Base-by-base conservation (phyloP, 176 grass and related monocot species). In the Phoenix dactylifera region DNA sequence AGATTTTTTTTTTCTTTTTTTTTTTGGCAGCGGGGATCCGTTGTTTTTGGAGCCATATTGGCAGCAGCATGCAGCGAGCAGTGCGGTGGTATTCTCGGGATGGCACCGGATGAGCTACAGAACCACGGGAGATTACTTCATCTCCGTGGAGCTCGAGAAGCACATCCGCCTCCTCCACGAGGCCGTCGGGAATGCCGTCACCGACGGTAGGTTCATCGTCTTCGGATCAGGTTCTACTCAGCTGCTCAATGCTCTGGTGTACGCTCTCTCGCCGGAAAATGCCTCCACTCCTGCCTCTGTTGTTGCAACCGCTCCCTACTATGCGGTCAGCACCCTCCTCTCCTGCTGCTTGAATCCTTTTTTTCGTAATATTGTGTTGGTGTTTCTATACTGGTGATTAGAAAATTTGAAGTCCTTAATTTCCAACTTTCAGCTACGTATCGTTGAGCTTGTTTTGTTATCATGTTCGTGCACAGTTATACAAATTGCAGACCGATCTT, bases 21-120 rank as follows among this genome's bases (percentile, higher is more conserved):
- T 35, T 7, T 1, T 1, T 7, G 30, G 50, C 70, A 90, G 90
- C 20, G 83, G 74, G 16, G 61, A 87, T 80, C 86, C 83, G 15
- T 16, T 90, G 70, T 95, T 95, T 68, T 32, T 96, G 77, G 83
- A 90, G 75, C 83, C 91, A 1, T 90, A 85, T 68, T 87, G 91
- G 91, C 63, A 54, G 68, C 77, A 22, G n/a, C 91, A 96, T 48
- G 77, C 83, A 18, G 71, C 65, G 5, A 57, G 52, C 51, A 73
- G 83, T 60, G 77, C 80, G 18, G 78, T 96, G 32, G 64, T 96
- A 4, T 1, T 96, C 14, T 82, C 86, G 7, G 91, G 83, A 26
- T 90, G 86, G 86, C 86, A 90, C 52, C 77, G 80, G 60, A 66
- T 90, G 91, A 82, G 86, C 69, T 86, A 84, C 64, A 0, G 0